Evolutionary conservation across 2,329 filamentous ascomycete species (phyloP).

Genomic region (Penicillium thymicola): DNA sequence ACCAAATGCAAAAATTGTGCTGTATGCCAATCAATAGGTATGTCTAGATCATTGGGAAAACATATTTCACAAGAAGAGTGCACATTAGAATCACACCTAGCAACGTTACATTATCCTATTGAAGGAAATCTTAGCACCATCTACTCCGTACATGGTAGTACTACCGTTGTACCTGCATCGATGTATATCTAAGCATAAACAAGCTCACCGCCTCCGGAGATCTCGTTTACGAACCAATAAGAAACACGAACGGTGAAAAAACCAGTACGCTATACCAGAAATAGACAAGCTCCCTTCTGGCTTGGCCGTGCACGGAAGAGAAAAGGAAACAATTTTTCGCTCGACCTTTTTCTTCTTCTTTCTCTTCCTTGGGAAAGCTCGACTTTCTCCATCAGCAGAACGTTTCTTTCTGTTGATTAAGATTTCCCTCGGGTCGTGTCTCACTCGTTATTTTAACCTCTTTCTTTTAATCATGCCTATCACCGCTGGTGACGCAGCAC

Average conservation of each 20-base stretch:
- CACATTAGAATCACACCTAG: background rate
- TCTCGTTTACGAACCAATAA: constrained; percentile 35
- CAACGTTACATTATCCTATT: background rate
- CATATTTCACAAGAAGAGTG: background rate
- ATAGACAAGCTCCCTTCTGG: constrained; percentile 13
- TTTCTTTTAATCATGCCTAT: constrained; percentile 59
- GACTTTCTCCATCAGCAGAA: constrained; percentile 60
- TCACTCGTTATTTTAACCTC: constrained; percentile 28
- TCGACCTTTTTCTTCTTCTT: constrained; percentile 41
- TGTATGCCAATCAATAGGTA: background rate
- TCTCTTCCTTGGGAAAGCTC: constrained; percentile 56
- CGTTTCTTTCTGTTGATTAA: constrained; percentile 48
- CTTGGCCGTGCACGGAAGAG: constrained; percentile 24
- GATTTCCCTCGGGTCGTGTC: constrained; percentile 18
- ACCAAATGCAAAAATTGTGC: background rate
- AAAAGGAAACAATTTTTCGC: constrained; percentile 33
- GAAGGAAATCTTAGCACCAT: background rate
- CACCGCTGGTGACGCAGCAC: constrained; percentile 59
- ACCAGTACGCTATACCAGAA: constrained; percentile 23
- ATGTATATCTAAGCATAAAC: background rate
- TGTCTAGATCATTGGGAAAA: background rate
- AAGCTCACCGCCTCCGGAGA: constrained; percentile 23
- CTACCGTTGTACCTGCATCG: background rate
- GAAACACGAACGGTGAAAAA: background rate
- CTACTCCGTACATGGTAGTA: background rate